Base-by-base conservation (phyloP, 2,329 filamentous ascomycete species). In the Didymella arachidicola region DNA sequence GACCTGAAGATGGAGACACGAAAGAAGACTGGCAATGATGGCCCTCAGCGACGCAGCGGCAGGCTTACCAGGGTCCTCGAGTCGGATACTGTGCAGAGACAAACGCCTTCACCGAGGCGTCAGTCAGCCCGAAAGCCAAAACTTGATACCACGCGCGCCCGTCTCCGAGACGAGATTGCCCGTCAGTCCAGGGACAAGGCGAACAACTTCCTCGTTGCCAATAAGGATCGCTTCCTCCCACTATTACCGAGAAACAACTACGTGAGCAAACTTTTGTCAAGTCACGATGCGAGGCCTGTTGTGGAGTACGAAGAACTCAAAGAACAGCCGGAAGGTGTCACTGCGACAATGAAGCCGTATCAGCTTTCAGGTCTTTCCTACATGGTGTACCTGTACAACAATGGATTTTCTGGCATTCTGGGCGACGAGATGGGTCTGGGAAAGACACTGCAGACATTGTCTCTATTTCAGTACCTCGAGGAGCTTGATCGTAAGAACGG, bases 361-460 rank as follows among this genome's bases (percentile, higher is more conserved):
- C 95, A 99, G 79, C 71, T 99, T 75, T 97, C 96, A 84, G 95
- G 95, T 82, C 82, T 99, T 32, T 95, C 98, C 73, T 99, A 93
- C 91, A 96, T 99, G 90, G 89, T 98, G 52, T 97, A 96, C 18
- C 86, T 99, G 2, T 97, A 97, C 85, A 97, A 98, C 87, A 99
- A 99, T 81, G 98, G 97, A 77, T 88, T 99, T 65, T 98, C 98
- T 72, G 95, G 95, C 83, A 97, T 99, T 66, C 82, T 99, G 68
- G 95, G 95, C 57, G 95, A 99, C 73, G 95, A 99, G 80, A 99
- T 99, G 95, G 95, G 95, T 87, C 89, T 99, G 63, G 95, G 95
- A 76, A 99, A 99, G 82, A 99, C 95, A 0, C 97, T 99, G 67
- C 95, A 99, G 79, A 98, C 95, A 32, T 96, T 99, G 78, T 96